Evolutionary conservation across 2,329 filamentous ascomycete species (phyloP), one percentile per base, ranked within the genome.

Genomic region (Bipolaris bicolor): DNA sequence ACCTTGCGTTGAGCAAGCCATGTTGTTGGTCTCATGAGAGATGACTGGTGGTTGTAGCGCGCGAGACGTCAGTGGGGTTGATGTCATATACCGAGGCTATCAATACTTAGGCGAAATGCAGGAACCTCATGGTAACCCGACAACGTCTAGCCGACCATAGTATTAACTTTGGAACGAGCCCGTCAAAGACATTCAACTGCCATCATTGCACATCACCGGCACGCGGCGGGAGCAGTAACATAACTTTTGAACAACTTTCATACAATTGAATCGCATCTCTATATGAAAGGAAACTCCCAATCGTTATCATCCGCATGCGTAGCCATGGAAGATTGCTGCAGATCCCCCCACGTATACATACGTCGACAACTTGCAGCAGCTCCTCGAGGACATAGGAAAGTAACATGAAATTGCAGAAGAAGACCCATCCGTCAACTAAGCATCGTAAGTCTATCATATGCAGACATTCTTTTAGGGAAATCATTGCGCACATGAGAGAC

Each of bases 401-500:
- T 71, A 70, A 71, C 62, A 71, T 61, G 63, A 70, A 63, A 71
- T 67, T 64, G 65, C 63, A 60, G 59, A 69, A 54, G 60, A 66
- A 65, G 63, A 67, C 57, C 63, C 67, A 57, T 67, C 67, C 63
- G 60, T 65, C 60, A 69, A 68, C 66, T 70, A 64, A 62, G 61
- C 63, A 69, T 62, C 69, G 64, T 60, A 64, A 72, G 69, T 76
- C 72, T 76, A 73, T 70, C 68, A 70, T 66, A 63, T 67, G 68
- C 68, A 63, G 63, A 69, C 66, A 70, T 69, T 69, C 70, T 71
- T 74, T 71, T 70, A 65, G 65, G 68, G 64, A 72, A 75, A 72
- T 68, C 69, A 74, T 68, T 71, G 76, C 71, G 73, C 69, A 75
- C 66, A 76, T 68, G 71, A 72, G 70, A 75, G 67, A 74, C 67